phyloP scores from a whole-genome alignment of 108 stramenopile species.

The Nannochloropsis oceanica region DNA sequence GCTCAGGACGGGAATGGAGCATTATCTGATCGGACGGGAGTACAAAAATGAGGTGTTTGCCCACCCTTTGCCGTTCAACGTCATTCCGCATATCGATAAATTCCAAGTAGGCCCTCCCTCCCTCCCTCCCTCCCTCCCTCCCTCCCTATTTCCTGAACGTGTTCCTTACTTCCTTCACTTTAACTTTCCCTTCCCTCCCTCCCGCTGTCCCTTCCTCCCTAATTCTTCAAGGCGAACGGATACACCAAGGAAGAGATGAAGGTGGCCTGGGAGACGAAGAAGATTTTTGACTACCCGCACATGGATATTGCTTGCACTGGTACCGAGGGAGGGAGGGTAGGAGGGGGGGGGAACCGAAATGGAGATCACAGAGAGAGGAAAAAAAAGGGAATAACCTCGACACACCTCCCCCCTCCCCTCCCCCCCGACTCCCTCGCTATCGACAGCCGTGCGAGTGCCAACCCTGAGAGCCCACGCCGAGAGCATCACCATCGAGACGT shows the following conservation, averaged over 20 bases:
- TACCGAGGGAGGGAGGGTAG: neutral
- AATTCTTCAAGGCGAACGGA: conserved; percentile 52
- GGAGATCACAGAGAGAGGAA: neutral
- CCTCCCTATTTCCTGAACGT: neutral
- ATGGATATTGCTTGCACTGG: neutral
- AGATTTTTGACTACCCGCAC: conserved; percentile 50
- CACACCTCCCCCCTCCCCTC: neutral
- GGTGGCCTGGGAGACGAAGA: conserved; percentile 94
- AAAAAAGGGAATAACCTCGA: neutral
- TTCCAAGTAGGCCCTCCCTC: conserved; percentile 49
- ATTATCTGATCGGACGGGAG: neutral
- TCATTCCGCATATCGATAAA: conserved; percentile 97
- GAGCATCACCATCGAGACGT: conserved; percentile 75
- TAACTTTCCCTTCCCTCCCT: neutral
- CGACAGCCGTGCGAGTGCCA: conserved; percentile 62
- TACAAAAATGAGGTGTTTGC: conserved; percentile 55
- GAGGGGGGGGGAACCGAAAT: neutral
- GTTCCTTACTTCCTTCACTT: neutral
- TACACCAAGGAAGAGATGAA: conserved; percentile 99
- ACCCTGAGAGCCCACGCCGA: conserved; percentile 93
- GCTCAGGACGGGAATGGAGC: conserved; percentile 49
- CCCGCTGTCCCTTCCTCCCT: neutral
- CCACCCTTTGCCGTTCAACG: conserved; percentile 91
- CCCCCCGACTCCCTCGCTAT: neutral
- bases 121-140: neutral